Conservation (phyloP, 148 eudicot genomes). For the Limonium bicolor region DNA sequence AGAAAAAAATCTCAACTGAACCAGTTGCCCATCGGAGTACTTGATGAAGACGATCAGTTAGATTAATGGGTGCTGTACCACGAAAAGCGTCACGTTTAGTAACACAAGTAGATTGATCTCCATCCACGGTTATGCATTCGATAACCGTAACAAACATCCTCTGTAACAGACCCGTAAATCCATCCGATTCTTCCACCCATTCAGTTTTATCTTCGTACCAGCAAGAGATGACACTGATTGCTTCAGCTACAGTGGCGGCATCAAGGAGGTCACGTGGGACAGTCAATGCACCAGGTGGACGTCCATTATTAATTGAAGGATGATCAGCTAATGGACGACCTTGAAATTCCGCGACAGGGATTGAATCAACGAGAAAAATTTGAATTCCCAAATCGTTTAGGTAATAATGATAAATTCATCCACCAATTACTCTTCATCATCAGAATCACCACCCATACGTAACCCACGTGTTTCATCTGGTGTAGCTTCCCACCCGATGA, state of each 20-base stretch:
- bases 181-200: conserved; percentile 6
- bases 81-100: conserved; percentile 6
- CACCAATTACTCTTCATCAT: background rate
- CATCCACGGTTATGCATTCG: conserved; percentile 10
- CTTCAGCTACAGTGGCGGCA: conserved; percentile 3
- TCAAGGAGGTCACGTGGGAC: conserved; percentile 4
- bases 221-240: conserved; percentile 7
- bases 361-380: conserved; percentile 7
- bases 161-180: conserved; percentile 8
- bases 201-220: conserved; percentile 10
- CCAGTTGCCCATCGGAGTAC: conserved; percentile 9
- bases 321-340: conserved; percentile 1
- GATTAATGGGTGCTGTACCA: conserved; percentile 5
- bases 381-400: conserved; percentile 1
- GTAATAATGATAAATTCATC: conserved; percentile 2
- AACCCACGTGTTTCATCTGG: too few species aligned
- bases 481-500: too few species aligned
- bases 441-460: conserved; percentile 7
- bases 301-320: conserved; percentile 5
- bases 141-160: conserved; percentile 4
- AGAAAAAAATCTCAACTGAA: conserved; percentile 8
- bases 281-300: conserved; percentile 4
- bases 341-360: conserved; percentile 4
- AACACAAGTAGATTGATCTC: conserved; percentile 1
- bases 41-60: conserved; percentile 6